These are phyloP conservation scores for Fusarium piperis DNA, from an alignment of 2,329 filamentous ascomycete genomes.

Conservation along the genomic window DNA sequence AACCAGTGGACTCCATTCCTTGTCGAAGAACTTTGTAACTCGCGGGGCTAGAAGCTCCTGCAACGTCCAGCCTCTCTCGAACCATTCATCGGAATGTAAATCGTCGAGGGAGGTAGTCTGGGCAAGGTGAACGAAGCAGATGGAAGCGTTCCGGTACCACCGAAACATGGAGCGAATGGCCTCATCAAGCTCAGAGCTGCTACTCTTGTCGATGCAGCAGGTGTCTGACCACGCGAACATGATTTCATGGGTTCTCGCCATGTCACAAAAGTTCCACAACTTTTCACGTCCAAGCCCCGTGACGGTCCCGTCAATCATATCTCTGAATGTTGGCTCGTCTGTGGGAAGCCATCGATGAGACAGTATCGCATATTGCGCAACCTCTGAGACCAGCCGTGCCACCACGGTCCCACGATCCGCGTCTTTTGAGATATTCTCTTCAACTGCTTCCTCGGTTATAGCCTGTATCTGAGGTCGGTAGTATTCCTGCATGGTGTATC, in stretches of 20 bases:
- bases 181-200: neutral
- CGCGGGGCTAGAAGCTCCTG: neutral
- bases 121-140: neutral
- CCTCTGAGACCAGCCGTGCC: neutral
- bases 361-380: neutral
- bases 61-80: neutral
- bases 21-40: neutral
- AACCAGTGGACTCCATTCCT: neutral
- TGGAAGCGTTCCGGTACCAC: neutral
- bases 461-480: neutral
- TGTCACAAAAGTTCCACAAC: neutral
- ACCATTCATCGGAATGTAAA: neutral
- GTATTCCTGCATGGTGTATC: neutral
- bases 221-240: neutral
- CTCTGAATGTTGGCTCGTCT: neutral
- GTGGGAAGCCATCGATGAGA: neutral
- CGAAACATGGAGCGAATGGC: neutral
- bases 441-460: neutral
- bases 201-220: neutral
- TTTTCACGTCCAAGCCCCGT: neutral
- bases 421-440: neutral
- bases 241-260: neutral
- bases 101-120: neutral
- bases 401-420: neutral
- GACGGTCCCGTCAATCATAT: neutral